Base-by-base conservation (phyloP, 768 basidiomycete species). In the Kwoniella sp. region DNA sequence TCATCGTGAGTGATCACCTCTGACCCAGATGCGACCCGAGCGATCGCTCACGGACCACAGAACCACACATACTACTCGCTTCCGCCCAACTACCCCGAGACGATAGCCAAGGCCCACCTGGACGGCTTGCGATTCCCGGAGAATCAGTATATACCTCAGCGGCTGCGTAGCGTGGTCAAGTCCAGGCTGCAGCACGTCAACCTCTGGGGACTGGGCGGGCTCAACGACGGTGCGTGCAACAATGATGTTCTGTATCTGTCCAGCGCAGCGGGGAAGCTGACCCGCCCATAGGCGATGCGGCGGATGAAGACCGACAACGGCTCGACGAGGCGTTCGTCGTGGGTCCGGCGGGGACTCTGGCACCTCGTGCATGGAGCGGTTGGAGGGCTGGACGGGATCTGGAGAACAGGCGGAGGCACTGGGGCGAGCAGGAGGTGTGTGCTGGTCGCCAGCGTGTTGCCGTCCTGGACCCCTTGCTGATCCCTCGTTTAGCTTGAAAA, bases 121-220 rank as follows among this genome's bases (percentile, higher is more conserved):
- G 14, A 38, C 7, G 23, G 41, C 27, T 43, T 63, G 1, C 23
- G 31, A 11, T 63, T 54, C 19, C 59, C 62, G 2, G 40, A 55
- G 36, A 52, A 46, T 27, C 51, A 55, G 6, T 69, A 69, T 29
- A 62, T 64, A 32, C 62, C 67, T 0, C 67, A 69, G 41, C 41
- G 67, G 19, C 20, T 69, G 17, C 44, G 57, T 9, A 52, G 60
- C 25, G 57, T 64, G 5, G 38, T 57, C 20, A 56, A 55, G 39
- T 56, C 54, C 2, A 49, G 67, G 20, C 41, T 69, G 23, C 50
- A 64, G 46, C 48, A 69, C 52, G 62, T 63, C 6, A 64, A 64
- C 7, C 33, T 69, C 8, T 69, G 67, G 67, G 64, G 64, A n/a
- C 20, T 69, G 3, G 67, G 67, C 5, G 67, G 67, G 11, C 17